phyloP scores from a whole-genome alignment of 2,329 filamentous ascomycete species.

The Xylariaceae sp. region DNA sequence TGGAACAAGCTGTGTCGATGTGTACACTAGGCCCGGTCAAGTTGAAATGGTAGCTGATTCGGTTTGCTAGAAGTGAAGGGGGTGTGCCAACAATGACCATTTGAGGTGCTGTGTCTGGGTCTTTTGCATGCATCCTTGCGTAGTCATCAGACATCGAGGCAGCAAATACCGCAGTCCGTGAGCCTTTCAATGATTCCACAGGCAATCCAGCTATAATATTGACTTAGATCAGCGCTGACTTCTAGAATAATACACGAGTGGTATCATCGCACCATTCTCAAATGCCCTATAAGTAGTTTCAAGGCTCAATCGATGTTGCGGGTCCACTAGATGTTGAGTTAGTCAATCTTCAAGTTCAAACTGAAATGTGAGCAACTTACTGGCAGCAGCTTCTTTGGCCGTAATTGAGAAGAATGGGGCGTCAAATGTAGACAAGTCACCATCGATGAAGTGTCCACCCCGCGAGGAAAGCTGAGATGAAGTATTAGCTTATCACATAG shows the following conservation, averaged over 20 bases:
- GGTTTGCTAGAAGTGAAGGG: constrained; percentile 34
- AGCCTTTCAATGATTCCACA: constrained; percentile 25
- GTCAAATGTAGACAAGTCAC: constrained; percentile 35
- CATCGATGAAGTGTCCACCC: constrained; percentile 31
- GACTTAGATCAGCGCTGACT: constrained; percentile 1
- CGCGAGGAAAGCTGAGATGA: constrained; percentile 16
- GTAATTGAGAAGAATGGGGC: constrained; percentile 38
- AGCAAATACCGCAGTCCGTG: constrained; percentile 33
- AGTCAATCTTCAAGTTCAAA: too few species aligned
- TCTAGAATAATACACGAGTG: background rate
- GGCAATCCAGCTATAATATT: constrained; percentile 31
- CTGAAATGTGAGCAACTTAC: too few species aligned
- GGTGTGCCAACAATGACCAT: constrained; percentile 33
- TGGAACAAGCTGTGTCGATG: constrained; percentile 21
- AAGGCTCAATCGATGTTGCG: constrained; percentile 33
- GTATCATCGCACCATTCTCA: constrained; percentile 30
- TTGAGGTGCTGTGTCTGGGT: constrained; percentile 31
- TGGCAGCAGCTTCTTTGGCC: constrained; percentile 30
- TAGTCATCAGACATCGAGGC: constrained; percentile 38
- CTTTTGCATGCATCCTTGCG: constrained; percentile 27
- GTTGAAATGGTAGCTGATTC: constrained; percentile 31
- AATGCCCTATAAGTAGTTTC: constrained; percentile 34
- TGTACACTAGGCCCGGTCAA: constrained; percentile 12
- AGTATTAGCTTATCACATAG: constrained; percentile 9
- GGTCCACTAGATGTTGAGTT: constrained; percentile 28